These are phyloP conservation scores for Microcera coccophila DNA, from an alignment of 2,329 filamentous ascomycete species.

Conservation along the genomic window DNA sequence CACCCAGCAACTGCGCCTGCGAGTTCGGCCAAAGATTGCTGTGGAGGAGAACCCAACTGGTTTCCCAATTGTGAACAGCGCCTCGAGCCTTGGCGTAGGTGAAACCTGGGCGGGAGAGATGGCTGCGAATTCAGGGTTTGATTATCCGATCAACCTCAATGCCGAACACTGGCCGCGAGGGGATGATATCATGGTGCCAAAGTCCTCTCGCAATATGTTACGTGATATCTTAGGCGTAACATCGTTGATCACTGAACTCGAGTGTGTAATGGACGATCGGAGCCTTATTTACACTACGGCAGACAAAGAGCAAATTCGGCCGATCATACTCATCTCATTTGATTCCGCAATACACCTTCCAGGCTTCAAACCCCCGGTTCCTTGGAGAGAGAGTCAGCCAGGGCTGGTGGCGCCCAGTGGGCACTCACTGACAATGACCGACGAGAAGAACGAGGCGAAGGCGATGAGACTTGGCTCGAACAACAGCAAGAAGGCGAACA, in stretches of 20 bases:
- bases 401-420: no score
- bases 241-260: conserved; percentile 32
- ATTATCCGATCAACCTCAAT: no score
- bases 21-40: conserved; percentile 19
- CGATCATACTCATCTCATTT: conserved; percentile 28
- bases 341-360: conserved; percentile 26
- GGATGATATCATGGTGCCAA: background rate
- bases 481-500: no score
- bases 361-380: conserved; percentile 12
- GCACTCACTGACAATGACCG: no score
- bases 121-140: background rate
- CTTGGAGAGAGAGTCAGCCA: no score
- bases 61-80: background rate
- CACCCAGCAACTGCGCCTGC: conserved; percentile 43
- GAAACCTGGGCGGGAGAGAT: background rate
- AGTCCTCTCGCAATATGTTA: conserved; percentile 10
- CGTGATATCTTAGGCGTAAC: conserved; percentile 35
- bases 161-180: background rate
- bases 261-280: conserved; percentile 45
- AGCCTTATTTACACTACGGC: conserved; percentile 42
- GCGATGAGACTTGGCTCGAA: no score
- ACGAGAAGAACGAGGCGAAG: no score
- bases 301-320: conserved; percentile 10
- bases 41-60: background rate
- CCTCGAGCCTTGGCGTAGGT: no score